Evolutionary conservation across 305 asterid genomes (phyloP), one percentile per base, ranked within the genome.

Genomic region (Fraxinus nigra): DNA sequence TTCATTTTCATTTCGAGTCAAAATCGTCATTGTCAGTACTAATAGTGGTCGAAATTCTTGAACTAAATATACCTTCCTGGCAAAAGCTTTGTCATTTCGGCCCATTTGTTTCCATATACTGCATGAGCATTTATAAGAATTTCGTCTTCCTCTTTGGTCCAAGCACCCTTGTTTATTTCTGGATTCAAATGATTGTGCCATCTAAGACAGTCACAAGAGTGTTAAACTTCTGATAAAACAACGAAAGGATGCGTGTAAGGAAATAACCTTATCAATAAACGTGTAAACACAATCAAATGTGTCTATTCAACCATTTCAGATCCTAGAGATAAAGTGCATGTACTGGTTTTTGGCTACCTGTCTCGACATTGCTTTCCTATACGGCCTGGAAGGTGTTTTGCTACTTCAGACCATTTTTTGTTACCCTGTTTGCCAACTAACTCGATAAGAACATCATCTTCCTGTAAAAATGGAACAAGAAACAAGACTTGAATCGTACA

Each of bases 291-390:
- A n/a, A 61, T 61, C 70, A 61, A 61, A 22, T 61, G 7, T 61
- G 32, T 20, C 70, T 22, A 61, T 61, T 8, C 32, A 54, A 8
- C 35, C 73, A 65, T 65, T 65, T 67, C 75, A 67, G 34, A 26
- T 67, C 75, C 20, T 28, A 67, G 75, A 14, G 1, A n/a, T 43
- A 18, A 65, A 54, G 51, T 2, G 70, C 10, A 37, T 30, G 22
- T 34, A 63, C 67, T 28, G 78, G 67, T 61, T 22, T 70, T 69
- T 75, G 35, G 26, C 81, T 88, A 90, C 97, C 94, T 92, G 78
- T 91, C 97, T 7, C 93, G 85, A 77, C 94, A 92, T 82, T 92
- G 97, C 85, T 92, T 92, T 78, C 94, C 97, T 54, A 90, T 88
- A 51, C 92, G 89, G n/a, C 97, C 93, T 0, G 91, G 90, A 40